Evolutionary conservation across 2,329 filamentous ascomycete species (phyloP), one percentile per base, ranked within the genome.

Genomic region (Xylariaceae sp.): DNA sequence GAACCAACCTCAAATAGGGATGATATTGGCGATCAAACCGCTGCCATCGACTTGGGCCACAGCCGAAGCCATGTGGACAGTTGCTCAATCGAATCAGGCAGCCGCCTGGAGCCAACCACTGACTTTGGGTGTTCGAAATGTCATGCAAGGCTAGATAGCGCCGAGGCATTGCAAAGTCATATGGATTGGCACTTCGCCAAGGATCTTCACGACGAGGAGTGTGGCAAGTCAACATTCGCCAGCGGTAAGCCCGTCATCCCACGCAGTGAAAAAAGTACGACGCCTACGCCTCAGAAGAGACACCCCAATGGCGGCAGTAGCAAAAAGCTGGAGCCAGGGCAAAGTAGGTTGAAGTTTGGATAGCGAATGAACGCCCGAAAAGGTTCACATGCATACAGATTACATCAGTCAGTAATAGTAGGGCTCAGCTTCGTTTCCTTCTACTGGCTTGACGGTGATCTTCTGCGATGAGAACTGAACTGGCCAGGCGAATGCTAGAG

Each of bases 151-250:
- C 77, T 94, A 39, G 77, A 80, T 10, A 77, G 79, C 45, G 70
- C 77, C 30, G 83, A 87, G 58, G 81, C 82, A 66, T 71, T 85
- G 51, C 82, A 86, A 65, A 92, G 89, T 74, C 94, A 99, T 73
- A 80, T 88, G 56, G 94, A 99, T 73, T 97, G 92, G 88, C 94
- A 99, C 75, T 88, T 96, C 75, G 94, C 94, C 51, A 90, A 89
- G 75, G 89, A 93, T 67, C 80, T 99, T 35, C 87, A 92, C 64
- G 82, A 86, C 2, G 74, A 80, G 59, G 80, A 88, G 75, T 80
- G 80, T 79, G 78, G 75, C 73, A 77, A 66, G 60, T 68, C 73
- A 61, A 68, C 73, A 77, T 78, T 80, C 72, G 78, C 70, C 65
- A 74, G 73, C 41, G 54, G 56, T 56, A 72, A 71, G 60, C 61